phyloP scores from a whole-genome alignment of 805 yeast genomes.

The Starmerella tilneyi region DNA sequence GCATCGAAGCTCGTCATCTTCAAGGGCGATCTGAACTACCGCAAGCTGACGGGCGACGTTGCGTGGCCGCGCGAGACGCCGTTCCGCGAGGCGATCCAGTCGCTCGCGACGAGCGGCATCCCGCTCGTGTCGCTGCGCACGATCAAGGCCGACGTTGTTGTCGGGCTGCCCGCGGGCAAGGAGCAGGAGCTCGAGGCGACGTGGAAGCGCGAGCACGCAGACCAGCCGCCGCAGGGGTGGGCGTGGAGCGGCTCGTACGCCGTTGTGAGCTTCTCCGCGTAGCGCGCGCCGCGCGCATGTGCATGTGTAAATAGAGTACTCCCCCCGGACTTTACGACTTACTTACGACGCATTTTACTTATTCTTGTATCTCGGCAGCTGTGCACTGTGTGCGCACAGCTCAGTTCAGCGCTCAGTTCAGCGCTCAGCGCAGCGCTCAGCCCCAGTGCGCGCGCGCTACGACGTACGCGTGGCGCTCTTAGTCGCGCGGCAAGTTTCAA shows the following conservation, averaged over 20 bases:
- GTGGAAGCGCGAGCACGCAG: conserved; percentile 48
- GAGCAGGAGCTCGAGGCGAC: conserved; percentile 54
- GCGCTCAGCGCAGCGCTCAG: not conserved
- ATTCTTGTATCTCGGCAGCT: too few species aligned
- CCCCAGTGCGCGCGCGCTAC: not conserved
- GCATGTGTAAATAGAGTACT: not conserved
- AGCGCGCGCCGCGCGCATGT: not conserved
- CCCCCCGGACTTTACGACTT: too few species aligned
- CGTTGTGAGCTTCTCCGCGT: conserved; percentile 44
- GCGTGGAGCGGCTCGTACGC: conserved; percentile 88
- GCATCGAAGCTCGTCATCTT: conserved; percentile 59
- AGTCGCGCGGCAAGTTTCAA: not conserved
- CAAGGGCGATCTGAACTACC: conserved; percentile 93
- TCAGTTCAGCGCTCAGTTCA: too few species aligned
- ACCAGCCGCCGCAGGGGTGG: conserved; percentile 69
- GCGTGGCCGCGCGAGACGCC: conserved; percentile 77
- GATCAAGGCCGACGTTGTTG: conserved; percentile 91
- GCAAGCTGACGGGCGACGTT: conserved; percentile 87
- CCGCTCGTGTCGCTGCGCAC: conserved; percentile 74
- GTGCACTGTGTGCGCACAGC: too few species aligned
- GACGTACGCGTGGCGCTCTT: not conserved
- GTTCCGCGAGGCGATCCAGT: conserved; percentile 58
- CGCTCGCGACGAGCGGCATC: conserved; percentile 52
- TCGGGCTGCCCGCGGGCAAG: conserved; percentile 61
- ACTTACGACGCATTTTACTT: too few species aligned